Percentiles rank a stretch among this genome's conserved stretches.
Conservation (phyloP, 495 filamentous ascomycete species). For the Xylaria telfairii region DNA sequence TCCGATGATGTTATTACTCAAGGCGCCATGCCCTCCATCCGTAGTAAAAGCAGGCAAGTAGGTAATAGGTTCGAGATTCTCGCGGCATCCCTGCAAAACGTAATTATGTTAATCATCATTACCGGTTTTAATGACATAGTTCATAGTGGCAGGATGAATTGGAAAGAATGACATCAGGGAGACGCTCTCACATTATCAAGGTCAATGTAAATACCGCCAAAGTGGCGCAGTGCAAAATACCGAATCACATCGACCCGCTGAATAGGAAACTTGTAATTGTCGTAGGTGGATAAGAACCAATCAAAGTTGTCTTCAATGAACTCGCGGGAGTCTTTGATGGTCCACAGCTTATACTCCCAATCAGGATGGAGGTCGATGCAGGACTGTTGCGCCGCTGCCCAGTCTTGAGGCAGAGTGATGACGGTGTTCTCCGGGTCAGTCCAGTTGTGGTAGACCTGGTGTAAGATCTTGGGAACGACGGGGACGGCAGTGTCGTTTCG, state of each 20-base stretch:
- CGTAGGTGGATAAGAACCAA: slow-evolving; percentile 84
- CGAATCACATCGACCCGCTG: slow-evolving; percentile 85
- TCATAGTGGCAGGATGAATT: slow-evolving; percentile 1
- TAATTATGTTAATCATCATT: not conserved
- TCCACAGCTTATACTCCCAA: slow-evolving; percentile 91
- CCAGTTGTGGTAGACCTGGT: slow-evolving; percentile 80
- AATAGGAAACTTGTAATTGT: slow-evolving; percentile 77
- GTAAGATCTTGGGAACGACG: slow-evolving; percentile 82
- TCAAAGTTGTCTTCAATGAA: slow-evolving; percentile 77
- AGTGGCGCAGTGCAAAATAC: slow-evolving; percentile 82
- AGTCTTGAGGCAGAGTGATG: slow-evolving; percentile 66
- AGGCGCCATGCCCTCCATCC: slow-evolving; percentile 77
- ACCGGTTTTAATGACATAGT: not conserved
- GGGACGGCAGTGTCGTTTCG: slow-evolving; percentile 35
- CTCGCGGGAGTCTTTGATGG: slow-evolving; percentile 72
- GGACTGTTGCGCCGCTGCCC: slow-evolving; percentile 73
- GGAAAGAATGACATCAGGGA: not conserved
- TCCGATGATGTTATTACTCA: slow-evolving; percentile 89
- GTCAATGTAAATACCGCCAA: slow-evolving; percentile 86
- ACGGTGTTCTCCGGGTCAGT: slow-evolving; percentile 48
- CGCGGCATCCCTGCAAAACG: slow-evolving; percentile 71
- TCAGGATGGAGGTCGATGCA: slow-evolving; percentile 77
- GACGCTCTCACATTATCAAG: slow-evolving; percentile 72
- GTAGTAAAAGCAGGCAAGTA: slow-evolving; percentile 83
- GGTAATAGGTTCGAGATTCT: slow-evolving; percentile 78